These are phyloP conservation scores for Nevesoporus exiguus DNA, from an alignment of 768 basidiomycete genomes.

Conservation along the genomic window DNA sequence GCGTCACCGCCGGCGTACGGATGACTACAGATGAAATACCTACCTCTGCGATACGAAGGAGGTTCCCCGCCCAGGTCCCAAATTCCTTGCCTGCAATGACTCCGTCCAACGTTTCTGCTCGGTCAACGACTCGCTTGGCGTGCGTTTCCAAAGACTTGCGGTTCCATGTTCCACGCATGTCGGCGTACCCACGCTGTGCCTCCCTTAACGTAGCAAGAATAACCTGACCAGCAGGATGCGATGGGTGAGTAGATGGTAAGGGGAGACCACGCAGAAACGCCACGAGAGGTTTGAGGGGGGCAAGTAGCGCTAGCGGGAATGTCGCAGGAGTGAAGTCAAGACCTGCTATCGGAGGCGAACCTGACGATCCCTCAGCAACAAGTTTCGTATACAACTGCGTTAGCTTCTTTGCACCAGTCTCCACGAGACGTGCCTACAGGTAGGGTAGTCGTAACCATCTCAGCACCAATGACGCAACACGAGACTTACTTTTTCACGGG, in stretches of 20 bases:
- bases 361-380: conserved; percentile 83
- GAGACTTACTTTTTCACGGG: conserved; percentile 48
- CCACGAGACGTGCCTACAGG: conserved; percentile 62
- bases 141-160: conserved; percentile 71
- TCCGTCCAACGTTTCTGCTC: conserved; percentile 66
- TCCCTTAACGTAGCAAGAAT: conserved; percentile 68
- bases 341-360: conserved; percentile 60
- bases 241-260: conserved; percentile 75
- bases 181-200: conserved; percentile 78
- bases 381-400: conserved; percentile 81
- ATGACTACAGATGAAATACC: conserved; percentile 10
- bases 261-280: conserved; percentile 69
- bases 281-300: conserved; percentile 61
- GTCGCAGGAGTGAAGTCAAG: conserved; percentile 51
- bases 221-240: conserved; percentile 67
- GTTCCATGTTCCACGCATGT: conserved; percentile 81
- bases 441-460: neutral
- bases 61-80: conserved; percentile 62
- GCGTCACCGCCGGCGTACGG: neutral
- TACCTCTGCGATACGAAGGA: conserved; percentile 68
- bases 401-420: conserved; percentile 81
- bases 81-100: conserved; percentile 68
- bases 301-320: conserved; percentile 52
- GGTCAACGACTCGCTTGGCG: conserved; percentile 64
- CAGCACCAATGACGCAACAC: neutral